A percentile compares a stretch with the other conserved stretches of the same genome.
Conservation (phyloP, 2,329 filamentous ascomycete genomes). For the Beauveria australis region DNA sequence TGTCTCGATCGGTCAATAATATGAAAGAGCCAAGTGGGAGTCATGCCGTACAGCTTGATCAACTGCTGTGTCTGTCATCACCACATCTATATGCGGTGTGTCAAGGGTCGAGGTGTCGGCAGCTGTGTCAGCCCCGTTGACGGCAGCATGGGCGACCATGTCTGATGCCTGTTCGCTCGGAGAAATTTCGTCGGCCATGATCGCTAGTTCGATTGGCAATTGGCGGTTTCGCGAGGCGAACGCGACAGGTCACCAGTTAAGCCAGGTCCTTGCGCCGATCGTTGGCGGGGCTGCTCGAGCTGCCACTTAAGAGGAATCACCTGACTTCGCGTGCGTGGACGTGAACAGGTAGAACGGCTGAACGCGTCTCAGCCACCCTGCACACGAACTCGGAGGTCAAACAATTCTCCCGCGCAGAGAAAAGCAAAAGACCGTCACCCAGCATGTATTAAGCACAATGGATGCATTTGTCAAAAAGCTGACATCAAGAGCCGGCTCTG, state of each 20-base stretch:
- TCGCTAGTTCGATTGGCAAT: background rate
- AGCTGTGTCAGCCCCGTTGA: background rate
- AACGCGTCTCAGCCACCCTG: slow-evolving; percentile 5
- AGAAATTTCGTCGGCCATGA: slow-evolving; percentile 24
- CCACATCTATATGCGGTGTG: slow-evolving; percentile 28
- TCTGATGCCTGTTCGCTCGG: slow-evolving; percentile 15
- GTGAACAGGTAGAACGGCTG: background rate
- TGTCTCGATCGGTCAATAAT: slow-evolving; percentile 18
- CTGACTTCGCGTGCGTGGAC: slow-evolving; percentile 8
- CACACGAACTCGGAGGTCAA: background rate
- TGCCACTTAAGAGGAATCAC: slow-evolving; percentile 1
- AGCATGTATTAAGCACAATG: background rate
- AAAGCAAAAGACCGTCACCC: background rate
- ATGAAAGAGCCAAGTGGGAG: background rate
- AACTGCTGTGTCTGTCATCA: slow-evolving; percentile 35
- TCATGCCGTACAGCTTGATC: slow-evolving; percentile 33
- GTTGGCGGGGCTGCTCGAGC: slow-evolving; percentile 1
- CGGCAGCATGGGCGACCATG: background rate
- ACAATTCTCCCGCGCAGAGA: background rate
- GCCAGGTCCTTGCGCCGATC: background rate
- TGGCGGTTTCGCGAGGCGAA: background rate
- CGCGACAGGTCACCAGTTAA: background rate
- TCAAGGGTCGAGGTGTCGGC: slow-evolving; percentile 9
- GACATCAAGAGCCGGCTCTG: background rate
- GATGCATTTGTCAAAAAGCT: slow-evolving; percentile 14